Conservation (phyloP, 2,329 filamentous ascomycete species). For the Leptographium lundbergii region DNA sequence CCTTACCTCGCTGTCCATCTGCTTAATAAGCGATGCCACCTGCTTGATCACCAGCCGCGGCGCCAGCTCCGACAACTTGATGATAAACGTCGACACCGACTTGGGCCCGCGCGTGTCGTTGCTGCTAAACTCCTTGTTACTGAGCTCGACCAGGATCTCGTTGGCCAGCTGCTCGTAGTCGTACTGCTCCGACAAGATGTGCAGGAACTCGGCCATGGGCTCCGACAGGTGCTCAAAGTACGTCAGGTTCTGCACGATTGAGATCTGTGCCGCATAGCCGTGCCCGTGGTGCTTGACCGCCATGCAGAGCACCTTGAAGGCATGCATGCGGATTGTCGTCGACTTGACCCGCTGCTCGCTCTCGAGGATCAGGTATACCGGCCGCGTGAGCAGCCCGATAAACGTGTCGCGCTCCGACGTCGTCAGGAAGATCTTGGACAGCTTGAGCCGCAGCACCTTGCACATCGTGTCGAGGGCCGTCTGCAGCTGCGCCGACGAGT, state of each 20-base stretch:
- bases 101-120: constrained; percentile 94
- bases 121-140: constrained; percentile 95
- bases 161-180: constrained; percentile 93
- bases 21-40: constrained; percentile 88
- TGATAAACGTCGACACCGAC: constrained; percentile 86
- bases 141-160: constrained; percentile 85
- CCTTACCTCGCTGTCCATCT: constrained; percentile 79
- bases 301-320: constrained; percentile 92
- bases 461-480: constrained; percentile 86
- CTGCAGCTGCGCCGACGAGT: constrained; percentile 79
- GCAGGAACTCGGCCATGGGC: constrained; percentile 95
- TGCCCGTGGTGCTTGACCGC: constrained; percentile 97
- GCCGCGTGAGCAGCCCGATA: constrained; percentile 78
- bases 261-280: constrained; percentile 91
- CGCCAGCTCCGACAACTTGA: constrained; percentile 83
- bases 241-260: constrained; percentile 91
- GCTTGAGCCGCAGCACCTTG: constrained; percentile 85
- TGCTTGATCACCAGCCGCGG: constrained; percentile 92
- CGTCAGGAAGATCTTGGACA: constrained; percentile 86
- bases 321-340: constrained; percentile 85
- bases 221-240: constrained; percentile 99
- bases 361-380: constrained; percentile 87
- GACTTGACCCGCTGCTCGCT: constrained; percentile 87
- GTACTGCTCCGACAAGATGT: constrained; percentile 93
- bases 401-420: constrained; percentile 96